Conservation (phyloP, 768 basidiomycete genomes). For the Pleurotus cornucopiae region DNA sequence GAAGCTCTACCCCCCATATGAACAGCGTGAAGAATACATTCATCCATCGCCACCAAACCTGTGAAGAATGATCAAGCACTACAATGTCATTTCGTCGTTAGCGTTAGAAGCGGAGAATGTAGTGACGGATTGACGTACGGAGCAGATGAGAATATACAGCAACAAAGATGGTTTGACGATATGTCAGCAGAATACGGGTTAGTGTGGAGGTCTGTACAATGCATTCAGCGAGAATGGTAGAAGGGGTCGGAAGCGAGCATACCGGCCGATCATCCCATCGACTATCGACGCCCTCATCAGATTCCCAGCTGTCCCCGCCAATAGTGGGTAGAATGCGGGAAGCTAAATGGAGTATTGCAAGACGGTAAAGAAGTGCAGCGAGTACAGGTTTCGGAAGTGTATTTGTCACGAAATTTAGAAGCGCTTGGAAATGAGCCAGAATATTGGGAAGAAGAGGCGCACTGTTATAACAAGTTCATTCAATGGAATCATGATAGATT, state of each 20-base stretch:
- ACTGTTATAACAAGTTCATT: constrained; percentile 29
- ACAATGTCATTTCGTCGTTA: neutral
- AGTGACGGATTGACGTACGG: constrained; percentile 42
- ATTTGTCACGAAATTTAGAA: constrained; percentile 78
- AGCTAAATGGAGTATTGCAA: constrained; percentile 77
- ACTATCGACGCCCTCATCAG: constrained; percentile 55
- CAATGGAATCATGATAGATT: neutral
- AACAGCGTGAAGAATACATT: constrained; percentile 83
- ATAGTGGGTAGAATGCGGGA: constrained; percentile 83
- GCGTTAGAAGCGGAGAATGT: neutral
- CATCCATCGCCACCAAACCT: constrained; percentile 92
- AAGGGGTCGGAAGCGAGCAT: constrained; percentile 16
- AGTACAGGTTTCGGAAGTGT: constrained; percentile 84
- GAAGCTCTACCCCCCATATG: constrained; percentile 78
- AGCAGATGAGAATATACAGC: constrained; percentile 86
- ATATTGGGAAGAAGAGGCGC: constrained; percentile 76
- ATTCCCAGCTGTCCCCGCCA: constrained; percentile 76
- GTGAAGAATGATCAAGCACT: constrained; percentile 89
- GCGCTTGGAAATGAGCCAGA: constrained; percentile 73
- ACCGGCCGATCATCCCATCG: constrained; percentile 77
- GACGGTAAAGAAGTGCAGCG: constrained; percentile 72
- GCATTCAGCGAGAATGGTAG: neutral
- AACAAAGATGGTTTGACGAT: constrained; percentile 80
- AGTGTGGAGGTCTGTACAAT: constrained; percentile 64
- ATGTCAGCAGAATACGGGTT: constrained; percentile 72